These are phyloP conservation scores for Suillus cothurnatus DNA, from an alignment of 768 basidiomycete genomes.

Conservation along the genomic window DNA sequence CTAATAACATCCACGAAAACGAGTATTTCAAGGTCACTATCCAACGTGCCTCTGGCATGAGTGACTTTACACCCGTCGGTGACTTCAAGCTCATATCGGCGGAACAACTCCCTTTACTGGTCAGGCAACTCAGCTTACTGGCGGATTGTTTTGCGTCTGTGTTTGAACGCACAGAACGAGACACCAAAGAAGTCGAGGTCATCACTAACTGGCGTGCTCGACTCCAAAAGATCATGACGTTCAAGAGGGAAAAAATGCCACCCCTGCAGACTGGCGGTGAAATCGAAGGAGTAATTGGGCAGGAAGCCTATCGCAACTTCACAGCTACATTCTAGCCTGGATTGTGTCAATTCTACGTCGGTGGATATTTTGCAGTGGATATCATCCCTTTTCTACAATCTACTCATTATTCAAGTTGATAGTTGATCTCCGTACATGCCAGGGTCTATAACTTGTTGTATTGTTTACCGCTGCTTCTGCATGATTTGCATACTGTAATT, in stretches of 20 bases:
- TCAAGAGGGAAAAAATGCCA: conserved; percentile 34
- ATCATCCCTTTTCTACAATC: neutral
- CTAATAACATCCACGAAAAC: conserved; percentile 82
- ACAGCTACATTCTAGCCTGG: conserved; percentile 48
- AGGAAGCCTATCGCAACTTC: conserved; percentile 60
- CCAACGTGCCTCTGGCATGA: conserved; percentile 87
- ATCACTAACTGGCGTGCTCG: conserved; percentile 89
- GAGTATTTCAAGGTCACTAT: conserved; percentile 96
- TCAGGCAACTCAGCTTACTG: conserved; percentile 85
- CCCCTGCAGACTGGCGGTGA: conserved; percentile 27
- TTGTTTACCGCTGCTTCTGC: neutral
- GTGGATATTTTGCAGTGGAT: neutral
- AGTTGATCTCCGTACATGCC: neutral
- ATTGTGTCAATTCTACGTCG: neutral
- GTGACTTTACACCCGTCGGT: conserved; percentile 91
- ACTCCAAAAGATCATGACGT: conserved; percentile 76
- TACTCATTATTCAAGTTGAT: neutral
- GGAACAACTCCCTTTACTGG: conserved; percentile 80
- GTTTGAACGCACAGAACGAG: conserved; percentile 71
- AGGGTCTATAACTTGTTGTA: neutral
- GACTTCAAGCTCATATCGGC: conserved; percentile 94
- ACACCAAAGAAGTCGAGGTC: conserved; percentile 73
- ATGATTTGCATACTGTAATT: neutral
- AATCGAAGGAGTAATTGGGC: conserved; percentile 48
- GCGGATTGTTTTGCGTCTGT: conserved; percentile 91